A percentile compares a stretch with the other conserved stretches of the same genome.
These are phyloP conservation scores for Nannizziopsis arthrosporioides DNA, from an alignment of 2,329 filamentous ascomycete species.

Conservation along the genomic window DNA sequence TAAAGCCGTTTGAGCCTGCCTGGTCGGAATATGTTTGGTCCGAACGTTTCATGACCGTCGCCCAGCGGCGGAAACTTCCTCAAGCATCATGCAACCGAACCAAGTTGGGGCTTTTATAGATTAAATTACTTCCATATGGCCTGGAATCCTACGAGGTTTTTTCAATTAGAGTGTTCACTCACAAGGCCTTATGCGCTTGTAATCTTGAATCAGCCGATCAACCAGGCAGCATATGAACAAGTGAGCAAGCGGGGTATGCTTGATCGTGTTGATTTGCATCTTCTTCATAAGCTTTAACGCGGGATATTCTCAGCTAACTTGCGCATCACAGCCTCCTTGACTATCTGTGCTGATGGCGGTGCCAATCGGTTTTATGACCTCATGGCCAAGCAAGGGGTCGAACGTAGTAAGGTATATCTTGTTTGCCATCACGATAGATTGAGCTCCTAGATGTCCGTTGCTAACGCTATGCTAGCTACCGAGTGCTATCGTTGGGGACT, in stretches of 20 bases:
- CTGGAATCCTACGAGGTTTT: slow-evolving; percentile 34
- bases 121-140: slow-evolving; percentile 20
- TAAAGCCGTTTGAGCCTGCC: neutral
- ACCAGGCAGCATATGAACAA: slow-evolving; percentile 30
- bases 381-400: slow-evolving; percentile 25
- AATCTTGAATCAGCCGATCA: slow-evolving; percentile 52
- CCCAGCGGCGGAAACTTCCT: too few relatives aligned
- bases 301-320: neutral
- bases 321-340: slow-evolving; percentile 44
- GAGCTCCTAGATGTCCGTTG: neutral
- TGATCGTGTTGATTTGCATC: neutral
- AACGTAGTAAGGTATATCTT: slow-evolving; percentile 24
- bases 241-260: slow-evolving; percentile 28
- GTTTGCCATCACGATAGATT: neutral
- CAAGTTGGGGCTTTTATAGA: neutral
- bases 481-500: slow-evolving; percentile 70
- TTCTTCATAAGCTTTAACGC: neutral
- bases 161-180: slow-evolving; percentile 20
- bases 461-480: slow-evolving; percentile 38
- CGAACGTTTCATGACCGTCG: too few relatives aligned
- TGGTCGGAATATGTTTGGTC: neutral
- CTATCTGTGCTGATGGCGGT: slow-evolving; percentile 80
- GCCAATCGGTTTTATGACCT: slow-evolving; percentile 61
- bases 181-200: slow-evolving; percentile 39
- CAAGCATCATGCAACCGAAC: too few relatives aligned